phyloP scores from a whole-genome alignment of 148 eudicot genomes.

The Camellia japonica region DNA sequence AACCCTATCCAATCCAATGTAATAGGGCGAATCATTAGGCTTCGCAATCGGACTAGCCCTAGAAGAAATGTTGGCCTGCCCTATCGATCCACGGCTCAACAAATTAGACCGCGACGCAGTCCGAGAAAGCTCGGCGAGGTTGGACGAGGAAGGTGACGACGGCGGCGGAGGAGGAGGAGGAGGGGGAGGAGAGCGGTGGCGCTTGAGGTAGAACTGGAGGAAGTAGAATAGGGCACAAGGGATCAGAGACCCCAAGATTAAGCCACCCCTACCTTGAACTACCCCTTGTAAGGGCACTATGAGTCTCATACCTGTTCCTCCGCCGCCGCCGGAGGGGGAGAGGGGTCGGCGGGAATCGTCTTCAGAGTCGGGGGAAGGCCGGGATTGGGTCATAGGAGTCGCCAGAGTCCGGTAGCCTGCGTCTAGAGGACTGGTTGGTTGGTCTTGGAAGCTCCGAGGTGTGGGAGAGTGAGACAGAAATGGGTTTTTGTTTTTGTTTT shows the following conservation, averaged over 20 bases:
- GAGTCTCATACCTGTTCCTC: conserved; percentile 55
- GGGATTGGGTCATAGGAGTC: conserved; percentile 22
- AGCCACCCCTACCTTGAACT: conserved; percentile 82
- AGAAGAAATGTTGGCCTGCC: conserved; percentile 39
- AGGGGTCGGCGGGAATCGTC: conserved; percentile 8
- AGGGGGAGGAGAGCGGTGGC: conserved; percentile 34
- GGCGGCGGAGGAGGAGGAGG: conserved; percentile 35
- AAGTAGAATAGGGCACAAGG: conserved; percentile 85
- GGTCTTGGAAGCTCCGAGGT: not conserved
- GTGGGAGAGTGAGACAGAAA: not conserved
- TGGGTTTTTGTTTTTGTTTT: not conserved
- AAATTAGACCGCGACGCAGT: conserved; percentile 45
- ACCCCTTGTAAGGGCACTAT: conserved; percentile 84
- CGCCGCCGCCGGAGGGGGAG: not conserved
- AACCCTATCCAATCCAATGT: conserved; percentile 58
- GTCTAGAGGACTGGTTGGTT: not conserved
- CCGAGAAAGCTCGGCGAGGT: conserved; percentile 33
- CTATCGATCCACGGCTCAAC: conserved; percentile 34
- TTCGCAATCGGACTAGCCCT: conserved; percentile 49
- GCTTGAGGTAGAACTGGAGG: conserved; percentile 73
- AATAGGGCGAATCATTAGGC: conserved; percentile 57
- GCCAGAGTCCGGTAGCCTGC: conserved; percentile 10
- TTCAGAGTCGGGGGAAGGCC: not conserved
- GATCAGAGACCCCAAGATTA: conserved; percentile 65
- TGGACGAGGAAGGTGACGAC: conserved; percentile 26